Conservation (phyloP, 2,329 filamentous ascomycete genomes). For the Amauroascus verrucosus region DNA sequence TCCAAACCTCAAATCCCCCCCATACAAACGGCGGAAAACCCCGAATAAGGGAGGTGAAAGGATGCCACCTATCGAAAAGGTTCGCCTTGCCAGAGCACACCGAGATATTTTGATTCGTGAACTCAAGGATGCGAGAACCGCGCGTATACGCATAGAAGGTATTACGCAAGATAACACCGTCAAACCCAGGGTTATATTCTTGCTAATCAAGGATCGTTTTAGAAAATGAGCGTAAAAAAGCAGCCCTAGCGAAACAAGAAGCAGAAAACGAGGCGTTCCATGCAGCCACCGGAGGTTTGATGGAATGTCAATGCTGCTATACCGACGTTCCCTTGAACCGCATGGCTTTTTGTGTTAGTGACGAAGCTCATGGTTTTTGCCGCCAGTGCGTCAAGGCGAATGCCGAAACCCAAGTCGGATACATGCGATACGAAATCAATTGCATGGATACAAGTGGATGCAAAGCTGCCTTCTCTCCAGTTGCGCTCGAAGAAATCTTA, state of each 20-base stretch:
- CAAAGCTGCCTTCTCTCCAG: slow-evolving; percentile 47
- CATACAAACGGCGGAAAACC: not conserved
- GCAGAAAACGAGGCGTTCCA: slow-evolving; percentile 6
- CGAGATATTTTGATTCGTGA: slow-evolving; percentile 22
- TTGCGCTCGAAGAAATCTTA: slow-evolving; percentile 49
- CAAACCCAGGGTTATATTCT: not conserved
- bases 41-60: not conserved
- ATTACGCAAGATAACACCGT: not conserved
- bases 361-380: slow-evolving; percentile 58
- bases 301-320: slow-evolving; percentile 67
- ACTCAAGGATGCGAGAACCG: slow-evolving; percentile 26
- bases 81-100: not conserved
- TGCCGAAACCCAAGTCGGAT: slow-evolving; percentile 59
- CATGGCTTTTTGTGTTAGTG: slow-evolving; percentile 57
- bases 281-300: slow-evolving; percentile 15
- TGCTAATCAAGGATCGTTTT: not conserved
- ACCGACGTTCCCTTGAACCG: slow-evolving; percentile 55
- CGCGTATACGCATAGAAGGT: slow-evolving; percentile 17
- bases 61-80: not conserved
- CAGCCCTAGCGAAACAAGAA: not conserved
- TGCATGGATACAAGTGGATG: slow-evolving; percentile 66
- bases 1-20: not conserved
- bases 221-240: not conserved
- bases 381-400: slow-evolving; percentile 52
- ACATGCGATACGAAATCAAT: slow-evolving; percentile 54